Conservation (phyloP, 192 early-diverging fungal genomes). For the Gaertneriomyces semiglobifer region DNA sequence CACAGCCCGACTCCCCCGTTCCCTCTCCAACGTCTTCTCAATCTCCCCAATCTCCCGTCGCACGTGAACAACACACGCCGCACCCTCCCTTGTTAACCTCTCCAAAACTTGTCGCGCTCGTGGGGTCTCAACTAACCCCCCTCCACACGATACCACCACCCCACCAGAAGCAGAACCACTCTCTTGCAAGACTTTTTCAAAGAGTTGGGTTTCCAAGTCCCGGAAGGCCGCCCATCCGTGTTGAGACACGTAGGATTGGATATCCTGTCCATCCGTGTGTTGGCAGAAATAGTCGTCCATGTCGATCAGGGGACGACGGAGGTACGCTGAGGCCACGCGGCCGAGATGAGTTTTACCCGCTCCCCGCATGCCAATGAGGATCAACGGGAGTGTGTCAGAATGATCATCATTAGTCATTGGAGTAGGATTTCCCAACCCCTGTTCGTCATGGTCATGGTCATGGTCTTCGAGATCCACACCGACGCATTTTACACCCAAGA, state of each 20-base stretch:
- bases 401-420: conserved; percentile 1
- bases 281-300: conserved; percentile 70
- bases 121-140: conserved; percentile 86
- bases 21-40: no score
- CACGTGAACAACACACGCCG: conserved; percentile 67
- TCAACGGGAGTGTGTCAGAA: conserved; percentile 55
- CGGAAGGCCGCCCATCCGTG: conserved; percentile 89
- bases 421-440: conserved; percentile 7
- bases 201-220: conserved; percentile 64
- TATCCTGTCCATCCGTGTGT: no score
- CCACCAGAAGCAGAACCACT: conserved; percentile 48
- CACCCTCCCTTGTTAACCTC: no score
- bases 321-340: conserved; percentile 58
- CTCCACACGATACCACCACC: conserved; percentile 86
- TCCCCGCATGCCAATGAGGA: conserved; percentile 98
- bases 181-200: conserved; percentile 58
- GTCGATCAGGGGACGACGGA: conserved; percentile 80
- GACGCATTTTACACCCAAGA: conserved; percentile 59
- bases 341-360: conserved; percentile 92
- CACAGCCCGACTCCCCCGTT: conserved; percentile 64
- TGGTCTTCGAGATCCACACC: conserved; percentile 59
- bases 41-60: conserved; percentile 52
- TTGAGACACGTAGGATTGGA: neutral
- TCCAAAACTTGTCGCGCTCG: conserved; percentile 43
- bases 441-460: conserved; percentile 26